Evolutionary conservation across 2,329 filamentous ascomycete genomes (phyloP), one percentile per base, ranked within the genome.

Genomic region (Venturiaceae sp.): DNA sequence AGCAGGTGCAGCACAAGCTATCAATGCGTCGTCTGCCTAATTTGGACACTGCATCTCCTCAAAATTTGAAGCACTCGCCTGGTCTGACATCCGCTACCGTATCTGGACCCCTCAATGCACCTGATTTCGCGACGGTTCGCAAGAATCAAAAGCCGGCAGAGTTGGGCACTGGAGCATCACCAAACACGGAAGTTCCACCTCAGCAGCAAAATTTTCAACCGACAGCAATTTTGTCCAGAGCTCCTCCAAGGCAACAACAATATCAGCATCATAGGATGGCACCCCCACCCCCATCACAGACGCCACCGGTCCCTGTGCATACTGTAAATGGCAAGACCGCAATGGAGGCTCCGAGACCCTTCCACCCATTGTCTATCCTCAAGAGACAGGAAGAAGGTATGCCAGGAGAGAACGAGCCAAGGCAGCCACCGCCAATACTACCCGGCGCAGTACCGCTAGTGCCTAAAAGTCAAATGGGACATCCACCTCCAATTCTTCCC

Each of bases 61-160:
- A 36, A 4, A 30, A 36, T 13, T 6, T 32, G 16, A 39, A 21
- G 14, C 36, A 32, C 28, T 34, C 55, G 50, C 55, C 46, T 34
- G 21, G 34, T n/a, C 33, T 58, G 16, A 58, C 57, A 3, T 71
- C 71, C n/a, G 72, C 72, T 23, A 74, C 71, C 23, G 68, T 74
- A 1, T 70, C 66, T 28, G 72, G 72, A n/a, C 72, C 72, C 3
- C 64, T 74, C n/a, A 73, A 74, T 52, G 70, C 67, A 1, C 72
- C 72, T 3, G 71, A 74, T 41, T 74, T 74, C 50, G 68, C 72
- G 2, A 72, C 70, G 1, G 64, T 74, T 36, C 69, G 57, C 26
- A 58, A 67, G 60, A 61, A 30, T n/a, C 57, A 32, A 34, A 60
- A 46, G 58, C 57, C 57, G 30, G 58, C 41, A 8, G 58, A 60